Evolutionary conservation across 164 flowering plant genomes (phyloP).

Genomic region (Warburgia ugandensis): DNA sequence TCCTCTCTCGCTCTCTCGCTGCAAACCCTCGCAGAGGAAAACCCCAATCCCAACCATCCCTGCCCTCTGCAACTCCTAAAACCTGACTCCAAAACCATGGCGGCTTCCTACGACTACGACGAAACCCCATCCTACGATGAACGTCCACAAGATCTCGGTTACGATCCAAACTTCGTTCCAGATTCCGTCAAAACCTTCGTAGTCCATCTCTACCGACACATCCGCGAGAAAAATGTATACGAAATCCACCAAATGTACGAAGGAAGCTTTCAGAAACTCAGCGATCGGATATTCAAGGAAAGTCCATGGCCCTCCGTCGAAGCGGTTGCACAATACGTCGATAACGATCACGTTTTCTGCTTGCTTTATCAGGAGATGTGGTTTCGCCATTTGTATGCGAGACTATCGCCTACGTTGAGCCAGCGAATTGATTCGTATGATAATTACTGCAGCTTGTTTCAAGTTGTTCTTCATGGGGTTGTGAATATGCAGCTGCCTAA

Average conservation of each 20-base stretch:
- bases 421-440: conserved; percentile 95
- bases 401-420: conserved; percentile 59
- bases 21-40: no score
- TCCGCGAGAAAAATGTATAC: conserved; percentile 93
- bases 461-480: conserved; percentile 87
- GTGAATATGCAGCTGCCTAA: conserved; percentile 96
- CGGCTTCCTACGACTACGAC: conserved; percentile 26
- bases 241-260: conserved; percentile 99
- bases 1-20: no score
- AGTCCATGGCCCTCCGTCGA: conserved; percentile 94
- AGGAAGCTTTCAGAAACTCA: conserved; percentile 67
- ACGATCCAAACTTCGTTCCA: conserved; percentile 91
- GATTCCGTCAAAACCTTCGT: conserved; percentile 94
- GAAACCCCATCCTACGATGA: conserved; percentile 16
- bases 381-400: conserved; percentile 84
- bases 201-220: conserved; percentile 88
- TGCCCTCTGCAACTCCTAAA: no score
- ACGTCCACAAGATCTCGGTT: conserved; percentile 26
- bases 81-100: no score
- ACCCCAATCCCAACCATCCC: no score
- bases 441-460: conserved; percentile 81
- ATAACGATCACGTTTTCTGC: conserved; percentile 96
- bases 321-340: conserved; percentile 71
- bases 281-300: conserved; percentile 83
- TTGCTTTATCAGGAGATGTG: conserved; percentile 94